Base-by-base conservation (phyloP, 768 basidiomycete genomes). In the Sutorius australiensis region DNA sequence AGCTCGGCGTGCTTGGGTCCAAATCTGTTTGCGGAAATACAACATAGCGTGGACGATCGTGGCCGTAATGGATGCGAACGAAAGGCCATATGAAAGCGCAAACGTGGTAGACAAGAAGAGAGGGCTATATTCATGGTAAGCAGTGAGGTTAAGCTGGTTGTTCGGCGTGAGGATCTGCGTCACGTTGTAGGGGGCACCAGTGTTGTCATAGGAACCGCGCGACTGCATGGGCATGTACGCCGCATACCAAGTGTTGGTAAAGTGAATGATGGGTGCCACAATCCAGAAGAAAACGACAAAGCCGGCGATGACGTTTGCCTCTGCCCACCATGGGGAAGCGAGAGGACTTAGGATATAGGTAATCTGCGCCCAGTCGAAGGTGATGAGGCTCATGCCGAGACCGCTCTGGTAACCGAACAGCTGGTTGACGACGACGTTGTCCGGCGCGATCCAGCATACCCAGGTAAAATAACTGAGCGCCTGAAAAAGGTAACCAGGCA, bases 341-440 rank as follows among this genome's bases (percentile, higher is more conserved):
- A 70, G 67, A 28, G 62, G 66, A 64, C 75, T 75, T n/a, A 62
- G 64, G 46, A 75, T 75, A 51, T 80, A 88, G 5, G 84, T 82
- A 48, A 89, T 87, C 63, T 86, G 81, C 3, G 84, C 72, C 89
- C 89, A 92, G 59, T 92, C 90, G 61, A 92, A 88, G 39, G 87
- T 88, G 57, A 89, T 68, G 53, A 89, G 66, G 58, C 84, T 84
- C 85, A 90, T 88, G 38, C 84, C 83, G 58, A 85, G 70, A 28
- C 76, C 75, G 46, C 61, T 65, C 42, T 63, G 56, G 59, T 82
- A 83, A 17, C 89, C 89, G 56, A 92, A 91, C 67, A 91, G 74
- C 62, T 87, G 82, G 67, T 89, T 91, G 63, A 92, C 77, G 48
- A 67, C 73, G 51, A 85, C 56, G 61, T 89, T 88, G 19, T 85